Evolutionary conservation across 352 stramenopile species (phyloP), one percentile per base, ranked within the genome.

Genomic region (Globisporangium polare): DNA sequence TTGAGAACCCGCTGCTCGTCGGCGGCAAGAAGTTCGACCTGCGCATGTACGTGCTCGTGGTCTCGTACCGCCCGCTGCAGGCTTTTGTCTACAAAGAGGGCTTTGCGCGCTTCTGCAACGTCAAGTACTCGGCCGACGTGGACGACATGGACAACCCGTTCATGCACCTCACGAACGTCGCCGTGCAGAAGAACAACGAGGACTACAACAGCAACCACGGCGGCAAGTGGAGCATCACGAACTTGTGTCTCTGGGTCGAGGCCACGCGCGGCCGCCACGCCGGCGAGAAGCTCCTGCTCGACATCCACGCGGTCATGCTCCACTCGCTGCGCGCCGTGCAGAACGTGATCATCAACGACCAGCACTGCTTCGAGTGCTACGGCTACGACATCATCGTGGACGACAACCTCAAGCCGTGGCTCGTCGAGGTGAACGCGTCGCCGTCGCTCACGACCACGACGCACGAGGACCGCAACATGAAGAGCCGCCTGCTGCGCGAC

Each of bases 331-430:
- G 67, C 50, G 87, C 90, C 20, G 94, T 98, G 12, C 90, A 98
- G 73, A 71, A 90, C 46, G 84, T 97, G 46, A 96, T 98, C 68
- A 98, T 97, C 60, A 97, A 96, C 69, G 90, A 98, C 73, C 57
- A 78, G 51, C 90, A 98, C 67, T 97, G 94, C 81, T 98, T 97
- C 65, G 93, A 98, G 68, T 96, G 90, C 65, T 98, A 98, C 66
- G 93, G 93, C 58, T 98, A 97, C 74, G 93, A 98, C 71, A 92
- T 98, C 51, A 95, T 98, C 54, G 74, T 98, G 45, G 93, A 98
- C 75, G 81, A 88, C 42, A 77, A 86, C 12, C 83, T 98, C 41
- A 97, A 97, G 72, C 89, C 92, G 13, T 98, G 93, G 92, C 78
- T 98, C 22, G 80, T 97, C 12, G 93, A 98, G 67, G 92, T 91